These are phyloP conservation scores for Camillea tinctor DNA, from an alignment of 2,329 filamentous ascomycete genomes.

Conservation along the genomic window DNA sequence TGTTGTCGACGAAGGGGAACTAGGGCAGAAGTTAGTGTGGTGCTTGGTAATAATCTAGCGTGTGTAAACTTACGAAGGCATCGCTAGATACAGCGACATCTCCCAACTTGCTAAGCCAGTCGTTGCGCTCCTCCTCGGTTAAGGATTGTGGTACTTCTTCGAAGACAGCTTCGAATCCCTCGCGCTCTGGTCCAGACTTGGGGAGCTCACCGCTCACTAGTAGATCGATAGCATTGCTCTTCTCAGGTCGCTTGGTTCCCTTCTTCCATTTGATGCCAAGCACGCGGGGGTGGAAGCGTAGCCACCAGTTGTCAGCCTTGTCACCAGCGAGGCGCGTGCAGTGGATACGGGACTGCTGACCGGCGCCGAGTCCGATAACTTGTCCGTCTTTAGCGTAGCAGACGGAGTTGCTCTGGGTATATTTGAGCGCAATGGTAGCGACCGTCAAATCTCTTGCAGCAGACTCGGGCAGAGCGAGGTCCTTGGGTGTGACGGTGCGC, in stretches of 20 bases:
- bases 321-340: slow-evolving; percentile 96
- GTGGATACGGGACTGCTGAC: slow-evolving; percentile 97
- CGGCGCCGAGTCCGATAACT: slow-evolving; percentile 89
- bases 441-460: slow-evolving; percentile 89
- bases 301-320: slow-evolving; percentile 99
- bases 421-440: slow-evolving; percentile 96
- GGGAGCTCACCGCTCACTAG: slow-evolving; percentile 89
- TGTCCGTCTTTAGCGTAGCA: slow-evolving; percentile 96
- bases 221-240: slow-evolving; percentile 97
- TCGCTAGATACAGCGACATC: slow-evolving; percentile 89
- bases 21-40: slow-evolving; percentile 36
- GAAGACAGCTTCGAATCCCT: slow-evolving; percentile 84
- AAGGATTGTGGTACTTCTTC: slow-evolving; percentile 84
- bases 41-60: not conserved
- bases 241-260: slow-evolving; percentile 92
- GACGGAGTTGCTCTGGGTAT: slow-evolving; percentile 98
- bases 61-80: slow-evolving; percentile 74
- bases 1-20: slow-evolving; percentile 99
- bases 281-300: slow-evolving; percentile 92
- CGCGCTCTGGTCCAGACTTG: slow-evolving; percentile 77
- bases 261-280: slow-evolving; percentile 94
- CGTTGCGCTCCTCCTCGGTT: slow-evolving; percentile 77
- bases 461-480: slow-evolving; percentile 71
- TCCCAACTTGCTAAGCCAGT: slow-evolving; percentile 79
- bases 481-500: slow-evolving; percentile 83